Percentiles rank a stretch among this genome's conserved stretches.
Conservation (phyloP, 2,329 filamentous ascomycete genomes). For the Phyllosticta citribraziliensis region DNA sequence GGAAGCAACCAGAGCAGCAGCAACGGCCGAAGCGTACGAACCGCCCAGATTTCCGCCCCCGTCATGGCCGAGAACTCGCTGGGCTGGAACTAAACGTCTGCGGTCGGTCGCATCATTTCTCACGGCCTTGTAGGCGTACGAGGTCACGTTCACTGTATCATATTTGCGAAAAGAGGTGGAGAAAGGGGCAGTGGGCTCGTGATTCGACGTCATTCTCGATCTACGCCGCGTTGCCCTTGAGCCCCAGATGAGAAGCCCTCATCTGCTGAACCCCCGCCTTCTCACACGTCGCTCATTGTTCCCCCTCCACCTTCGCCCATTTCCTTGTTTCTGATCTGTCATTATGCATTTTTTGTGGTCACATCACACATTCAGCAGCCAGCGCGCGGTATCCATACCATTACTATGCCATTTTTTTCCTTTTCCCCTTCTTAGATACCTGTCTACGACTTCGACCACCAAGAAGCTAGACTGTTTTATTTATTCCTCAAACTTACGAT, state of each 20-base stretch:
- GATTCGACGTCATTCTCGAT: not conserved
- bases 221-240: not conserved
- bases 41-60: conserved; percentile 73
- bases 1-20: conserved; percentile 50
- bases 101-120: not conserved
- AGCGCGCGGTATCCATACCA: conserved; percentile 7
- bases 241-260: not conserved
- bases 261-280: not conserved
- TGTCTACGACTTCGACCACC: conserved; percentile 22
- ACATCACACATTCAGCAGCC: conserved; percentile 14
- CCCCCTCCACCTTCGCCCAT: conserved; percentile 13
- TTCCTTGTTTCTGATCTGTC: conserved; percentile 27
- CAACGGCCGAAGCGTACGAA: conserved; percentile 52
- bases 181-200: not conserved
- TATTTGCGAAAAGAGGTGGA: conserved; percentile 13
- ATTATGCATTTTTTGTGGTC: conserved; percentile 16
- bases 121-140: conserved; percentile 9
- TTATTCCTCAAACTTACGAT: conserved; percentile 5
- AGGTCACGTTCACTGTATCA: conserved; percentile 22
- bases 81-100: conserved; percentile 66
- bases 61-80: conserved; percentile 91
- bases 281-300: conserved; percentile 5
- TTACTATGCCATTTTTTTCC: conserved; percentile 21
- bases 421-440: conserved; percentile 33
- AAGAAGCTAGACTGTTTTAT: conserved; percentile 9